These are phyloP conservation scores for Ogataea methylovora DNA, from an alignment of 805 yeast species.

Conservation along the genomic window DNA sequence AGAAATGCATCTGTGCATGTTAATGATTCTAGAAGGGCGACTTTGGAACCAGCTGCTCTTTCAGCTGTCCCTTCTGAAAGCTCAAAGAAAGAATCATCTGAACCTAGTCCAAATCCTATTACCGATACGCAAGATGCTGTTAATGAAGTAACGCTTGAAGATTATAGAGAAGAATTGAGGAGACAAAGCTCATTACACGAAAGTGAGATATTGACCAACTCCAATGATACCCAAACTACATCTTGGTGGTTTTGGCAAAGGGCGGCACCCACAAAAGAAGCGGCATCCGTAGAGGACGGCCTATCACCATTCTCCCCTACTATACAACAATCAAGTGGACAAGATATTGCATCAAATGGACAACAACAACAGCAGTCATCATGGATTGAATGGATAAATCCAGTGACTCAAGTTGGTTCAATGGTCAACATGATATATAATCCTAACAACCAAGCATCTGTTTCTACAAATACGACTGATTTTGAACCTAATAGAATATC, in stretches of 20 bases:
- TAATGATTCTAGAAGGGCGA: too few species aligned
- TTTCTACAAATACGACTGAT: too few species aligned
- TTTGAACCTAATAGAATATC: conserved; percentile 6
- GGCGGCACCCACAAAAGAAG: not conserved
- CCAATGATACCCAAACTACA: not conserved
- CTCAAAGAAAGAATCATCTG: too few species aligned
- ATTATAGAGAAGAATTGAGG: conserved; percentile 16
- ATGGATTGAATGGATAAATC: conserved; percentile 5
- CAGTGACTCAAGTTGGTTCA: conserved; percentile 3
- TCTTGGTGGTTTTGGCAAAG: conserved; percentile 4
- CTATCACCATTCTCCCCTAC: too few species aligned
- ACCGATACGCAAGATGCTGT: too few species aligned
- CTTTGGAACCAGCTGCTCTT: too few species aligned
- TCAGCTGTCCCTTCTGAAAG: too few species aligned
- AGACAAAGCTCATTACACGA: conserved; percentile 1
- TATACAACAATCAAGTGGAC: too few species aligned
- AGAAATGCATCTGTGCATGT: not conserved
- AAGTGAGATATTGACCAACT: not conserved
- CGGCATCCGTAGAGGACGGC: not conserved
- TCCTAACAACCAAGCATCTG: not conserved
- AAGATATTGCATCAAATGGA: not conserved
- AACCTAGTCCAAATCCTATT: too few species aligned
- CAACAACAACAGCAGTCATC: not conserved
- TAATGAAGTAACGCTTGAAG: conserved; percentile 19
- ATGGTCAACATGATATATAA: conserved; percentile 4